Evolutionary conservation across 768 basidiomycete genomes (phyloP), one percentile per base, ranked within the genome.

Genomic region (Suillus occidentalis): DNA sequence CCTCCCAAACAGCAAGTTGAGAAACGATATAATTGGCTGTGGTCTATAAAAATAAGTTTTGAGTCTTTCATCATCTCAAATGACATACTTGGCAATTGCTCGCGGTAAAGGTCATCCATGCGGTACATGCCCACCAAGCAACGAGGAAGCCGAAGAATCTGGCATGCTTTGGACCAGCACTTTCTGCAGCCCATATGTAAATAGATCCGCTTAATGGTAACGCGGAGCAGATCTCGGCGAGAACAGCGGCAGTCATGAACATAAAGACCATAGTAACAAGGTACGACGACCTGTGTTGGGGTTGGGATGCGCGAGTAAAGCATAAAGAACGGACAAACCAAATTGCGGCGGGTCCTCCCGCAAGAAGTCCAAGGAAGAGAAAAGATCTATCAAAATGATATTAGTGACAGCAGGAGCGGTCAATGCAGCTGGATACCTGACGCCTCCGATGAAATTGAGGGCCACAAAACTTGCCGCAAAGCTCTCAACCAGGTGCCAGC

Each of bases 81-180:
- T 56, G 1, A 65, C 84, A 42, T 53, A 90, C 94, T 80, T 95
- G 93, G 65, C 91, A 94, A 72, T 94, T 95, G 34, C 90, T 87
- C 10, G 95, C 95, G 47, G 88, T 83, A 70, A 95, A 97, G 0
- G 95, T 96, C 86, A 94, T 94, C 95, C 95, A 97, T n/a, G 94
- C 95, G 1, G 94, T 95, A 64, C 89, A 89, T 16, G 92, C 83
- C 94, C 94, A 97, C 91, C 92, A 97, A 37, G 94, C 94, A 18
- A 95, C 94, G 63, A 94, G 75, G 78, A 95, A 94, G 1, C 93
- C 94, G 68, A 94, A 86, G 76, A 96, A 90, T 42, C 95, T 84
- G 3, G 88, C 93, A 70, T 92, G 89, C 69, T 92, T 93, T 6
- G 89, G 89, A 2, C 95, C 95, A 6, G 93, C 95, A 71, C 93